A percentile compares a stretch with the other conserved stretches of the same genome.
Evolutionary conservation across 2,329 filamentous ascomycete genomes (phyloP).

Genomic region (Penicillium sp.): DNA sequence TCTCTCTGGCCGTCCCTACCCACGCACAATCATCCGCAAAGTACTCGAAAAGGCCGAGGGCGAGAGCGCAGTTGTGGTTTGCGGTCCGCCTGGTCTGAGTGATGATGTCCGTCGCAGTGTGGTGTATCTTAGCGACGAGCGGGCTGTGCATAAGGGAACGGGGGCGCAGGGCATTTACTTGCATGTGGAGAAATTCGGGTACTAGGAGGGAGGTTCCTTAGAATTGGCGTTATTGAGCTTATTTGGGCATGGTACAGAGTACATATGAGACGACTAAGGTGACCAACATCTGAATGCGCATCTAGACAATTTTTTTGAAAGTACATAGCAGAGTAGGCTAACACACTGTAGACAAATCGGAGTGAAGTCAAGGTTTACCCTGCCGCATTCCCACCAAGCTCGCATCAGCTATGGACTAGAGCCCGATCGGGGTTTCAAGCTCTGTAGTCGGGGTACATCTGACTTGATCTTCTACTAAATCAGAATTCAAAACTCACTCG

Average conservation of each 20-base stretch:
- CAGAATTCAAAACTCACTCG: neutral
- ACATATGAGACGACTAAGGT: conserved; percentile 1
- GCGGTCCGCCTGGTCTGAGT: conserved; percentile 59
- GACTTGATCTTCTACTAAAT: neutral
- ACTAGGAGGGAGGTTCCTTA: conserved; percentile 10
- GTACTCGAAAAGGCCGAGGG: conserved; percentile 61
- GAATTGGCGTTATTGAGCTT: neutral
- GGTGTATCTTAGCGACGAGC: conserved; percentile 62
- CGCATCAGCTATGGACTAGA: too few relatives aligned
- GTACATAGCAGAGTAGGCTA: too few relatives aligned
- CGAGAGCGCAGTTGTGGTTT: conserved; percentile 65
- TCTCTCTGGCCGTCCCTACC: conserved; percentile 55
- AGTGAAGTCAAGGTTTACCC: too few relatives aligned
- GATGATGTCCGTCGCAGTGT: conserved; percentile 59
- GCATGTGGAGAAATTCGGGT: conserved; percentile 62
- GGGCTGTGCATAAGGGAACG: conserved; percentile 68
- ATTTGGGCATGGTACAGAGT: neutral
- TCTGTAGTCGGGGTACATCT: too few relatives aligned
- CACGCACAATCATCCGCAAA: conserved; percentile 55
- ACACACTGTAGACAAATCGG: too few relatives aligned
- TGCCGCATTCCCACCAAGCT: too few relatives aligned
- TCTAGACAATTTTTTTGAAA: neutral
- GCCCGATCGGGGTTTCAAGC: too few relatives aligned
- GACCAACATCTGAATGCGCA: neutral
- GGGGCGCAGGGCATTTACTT: conserved; percentile 66